Evolutionary conservation across 1,284 basidiomycete genomes (phyloP), one percentile per base, ranked within the genome.

Genomic region (Meripilus lineatus): DNA sequence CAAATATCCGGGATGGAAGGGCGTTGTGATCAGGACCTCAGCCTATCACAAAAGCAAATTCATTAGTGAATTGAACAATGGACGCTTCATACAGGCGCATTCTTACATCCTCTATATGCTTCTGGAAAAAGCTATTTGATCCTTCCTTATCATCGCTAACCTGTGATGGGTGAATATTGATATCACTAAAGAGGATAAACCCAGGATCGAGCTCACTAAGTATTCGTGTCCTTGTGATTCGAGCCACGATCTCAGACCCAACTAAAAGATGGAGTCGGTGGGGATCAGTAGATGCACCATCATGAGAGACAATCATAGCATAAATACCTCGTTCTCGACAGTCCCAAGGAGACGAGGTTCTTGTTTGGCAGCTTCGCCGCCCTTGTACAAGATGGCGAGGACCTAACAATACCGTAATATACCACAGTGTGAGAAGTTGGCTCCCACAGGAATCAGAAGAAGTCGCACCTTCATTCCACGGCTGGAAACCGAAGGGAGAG

Each of bases 1-100:
- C 48, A 94, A 78, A 68, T 96, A 95, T 51, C 84, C 92, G 38
- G 89, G 89, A 64, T 91, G 87, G 82, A 93, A 97, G 8, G 93
- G 93, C 1, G 93, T 96, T 14, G 91, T 94, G 66, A 94, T 90
- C 56, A 87, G 63, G 46, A 89, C 74, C 62, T 88, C 84, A 34
- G 81, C 79, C 79, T 67, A n/a, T n/a, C n/a, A n/a, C n/a, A n/a
- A n/a, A n/a, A n/a, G 45, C 18, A 30, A 26, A 8, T 18, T 23
- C 32, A n/a, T 15, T n/a, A 28, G 13, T 24, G n/a, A 14, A n/a
- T 30, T 30, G 28, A 10, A n/a, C n/a, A 37, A 20, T 34, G 13
- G 8, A 26, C 14, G 17, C 4, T 14, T 25, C 2, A 32, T 7
- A 28, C 14, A 65, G 72, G n/a, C n/a, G 48, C 51, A 32, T 8